Percentiles rank a stretch among this genome's conserved stretches.
Evolutionary conservation across 139 green algal genomes (phyloP).

Genomic region (Chlorella ohadii): DNA sequence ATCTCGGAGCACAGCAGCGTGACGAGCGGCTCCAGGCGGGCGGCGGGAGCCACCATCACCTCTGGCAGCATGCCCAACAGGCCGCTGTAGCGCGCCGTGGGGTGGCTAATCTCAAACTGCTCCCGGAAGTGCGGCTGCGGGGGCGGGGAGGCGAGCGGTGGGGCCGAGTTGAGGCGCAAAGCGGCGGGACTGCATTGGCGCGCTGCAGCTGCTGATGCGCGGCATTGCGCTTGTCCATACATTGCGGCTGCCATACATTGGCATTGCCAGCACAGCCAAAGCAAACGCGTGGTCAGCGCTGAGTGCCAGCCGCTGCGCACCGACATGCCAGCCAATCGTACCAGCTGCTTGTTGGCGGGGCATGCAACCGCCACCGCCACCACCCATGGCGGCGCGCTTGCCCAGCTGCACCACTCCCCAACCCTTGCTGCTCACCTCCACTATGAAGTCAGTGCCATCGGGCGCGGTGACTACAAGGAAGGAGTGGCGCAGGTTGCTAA

Average conservation of each 20-base stretch:
- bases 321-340: no score
- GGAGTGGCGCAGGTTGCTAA: slow-evolving; percentile 61
- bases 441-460: slow-evolving; percentile 46
- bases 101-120: slow-evolving; percentile 61
- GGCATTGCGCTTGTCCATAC: no score
- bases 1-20: slow-evolving; percentile 67
- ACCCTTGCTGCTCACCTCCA: slow-evolving; percentile 35
- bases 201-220: background rate
- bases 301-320: background rate
- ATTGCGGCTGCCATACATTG: no score
- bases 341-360: no score
- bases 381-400: no score
- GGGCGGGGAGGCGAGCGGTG: background rate
- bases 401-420: no score
- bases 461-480: slow-evolving; percentile 55
- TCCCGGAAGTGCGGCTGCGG: slow-evolving; percentile 45
- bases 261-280: no score
- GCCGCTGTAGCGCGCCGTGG: slow-evolving; percentile 43
- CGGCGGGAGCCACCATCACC: slow-evolving; percentile 62
- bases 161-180: no score
- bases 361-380: no score
- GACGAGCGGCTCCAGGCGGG: slow-evolving; percentile 54
- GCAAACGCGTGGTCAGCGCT: no score
- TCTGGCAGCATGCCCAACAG: slow-evolving; percentile 56
- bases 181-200: background rate